These are phyloP conservation scores for Myxozyma nipponensis DNA, from an alignment of 805 yeast genomes.

Conservation along the genomic window DNA sequence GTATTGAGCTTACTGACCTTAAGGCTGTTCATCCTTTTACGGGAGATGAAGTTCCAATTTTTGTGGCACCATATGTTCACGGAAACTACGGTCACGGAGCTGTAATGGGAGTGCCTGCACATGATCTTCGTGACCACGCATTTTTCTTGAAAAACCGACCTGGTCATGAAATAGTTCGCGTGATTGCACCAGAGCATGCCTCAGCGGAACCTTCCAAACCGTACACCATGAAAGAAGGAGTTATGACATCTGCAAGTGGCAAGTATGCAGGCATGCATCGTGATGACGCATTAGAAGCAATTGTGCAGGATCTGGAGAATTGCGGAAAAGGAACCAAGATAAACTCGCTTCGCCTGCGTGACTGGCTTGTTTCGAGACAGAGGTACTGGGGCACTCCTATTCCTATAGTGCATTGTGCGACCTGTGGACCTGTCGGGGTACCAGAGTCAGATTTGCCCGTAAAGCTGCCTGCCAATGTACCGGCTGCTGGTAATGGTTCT, in stretches of 20 bases:
- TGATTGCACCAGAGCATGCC: conserved; percentile 45
- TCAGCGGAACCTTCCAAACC: conserved; percentile 30
- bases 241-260: conserved; percentile 48
- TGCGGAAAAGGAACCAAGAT: conserved; percentile 45
- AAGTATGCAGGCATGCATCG: conserved; percentile 49
- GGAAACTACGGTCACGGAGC: conserved; percentile 85
- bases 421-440: conserved; percentile 89
- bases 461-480: conserved; percentile 52
- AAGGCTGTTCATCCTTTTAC: conserved; percentile 55
- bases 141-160: conserved; percentile 73
- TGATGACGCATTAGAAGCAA: conserved; percentile 49
- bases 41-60: conserved; percentile 57
- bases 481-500: conserved; percentile 48
- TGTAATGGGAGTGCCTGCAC: conserved; percentile 98
- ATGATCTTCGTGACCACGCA: conserved; percentile 75
- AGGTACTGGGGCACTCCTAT: conserved; percentile 99
- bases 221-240: conserved; percentile 44
- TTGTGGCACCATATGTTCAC: conserved; percentile 86
- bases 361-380: conserved; percentile 93
- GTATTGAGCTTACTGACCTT: conserved; percentile 50
- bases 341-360: conserved; percentile 66
- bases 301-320: conserved; percentile 44
- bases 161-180: conserved; percentile 39
- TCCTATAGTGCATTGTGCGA: conserved; percentile 82
- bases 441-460: conserved; percentile 88